A percentile compares a stretch with the other conserved stretches of the same genome.
These are phyloP conservation scores for Coemansia sp. DNA, from an alignment of 192 early-diverging fungal genomes.

Conservation along the genomic window DNA sequence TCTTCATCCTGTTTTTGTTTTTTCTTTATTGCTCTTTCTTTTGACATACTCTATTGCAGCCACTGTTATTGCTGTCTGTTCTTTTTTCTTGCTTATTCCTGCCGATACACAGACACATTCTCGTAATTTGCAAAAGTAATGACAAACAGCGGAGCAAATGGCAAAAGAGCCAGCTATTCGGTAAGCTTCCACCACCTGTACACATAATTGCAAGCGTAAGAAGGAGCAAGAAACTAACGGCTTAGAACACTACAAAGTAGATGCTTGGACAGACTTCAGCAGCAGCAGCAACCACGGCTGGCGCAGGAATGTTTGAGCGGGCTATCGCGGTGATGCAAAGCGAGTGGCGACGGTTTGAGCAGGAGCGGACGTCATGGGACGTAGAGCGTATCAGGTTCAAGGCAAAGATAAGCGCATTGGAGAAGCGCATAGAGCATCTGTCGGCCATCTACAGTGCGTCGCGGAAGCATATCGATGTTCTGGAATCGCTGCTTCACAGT, in stretches of 20 bases:
- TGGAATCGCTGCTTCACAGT: slow-evolving; percentile 26
- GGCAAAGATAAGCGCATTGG: slow-evolving; percentile 31
- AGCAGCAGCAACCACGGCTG: not conserved
- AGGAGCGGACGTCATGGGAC: slow-evolving; percentile 46
- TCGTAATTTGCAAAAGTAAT: not conserved
- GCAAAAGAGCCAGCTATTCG: slow-evolving; percentile 9
- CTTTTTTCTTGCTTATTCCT: not conserved
- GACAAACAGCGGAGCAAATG: not conserved
- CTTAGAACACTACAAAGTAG: not conserved
- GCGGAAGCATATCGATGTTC: slow-evolving; percentile 30
- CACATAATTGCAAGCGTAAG: too few relatives aligned
- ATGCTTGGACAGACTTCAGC: slow-evolving; percentile 3
- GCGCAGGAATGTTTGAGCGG: slow-evolving; percentile 30
- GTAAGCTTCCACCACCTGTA: not conserved
- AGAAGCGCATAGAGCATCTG: slow-evolving; percentile 43
- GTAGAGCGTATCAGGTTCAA: slow-evolving; percentile 50
- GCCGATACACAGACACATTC: too few relatives aligned
- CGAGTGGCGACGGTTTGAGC: slow-evolving; percentile 51
- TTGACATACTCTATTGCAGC: too few relatives aligned
- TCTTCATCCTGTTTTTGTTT: not conserved
- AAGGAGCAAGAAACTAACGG: too few relatives aligned
- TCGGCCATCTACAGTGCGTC: slow-evolving; percentile 20
- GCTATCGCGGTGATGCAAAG: slow-evolving; percentile 31
- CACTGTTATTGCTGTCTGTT: too few relatives aligned
- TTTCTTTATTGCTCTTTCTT: too few relatives aligned